Base-by-base conservation (phyloP, 345 rosid species). In the Streptanthus diversifolius region DNA sequence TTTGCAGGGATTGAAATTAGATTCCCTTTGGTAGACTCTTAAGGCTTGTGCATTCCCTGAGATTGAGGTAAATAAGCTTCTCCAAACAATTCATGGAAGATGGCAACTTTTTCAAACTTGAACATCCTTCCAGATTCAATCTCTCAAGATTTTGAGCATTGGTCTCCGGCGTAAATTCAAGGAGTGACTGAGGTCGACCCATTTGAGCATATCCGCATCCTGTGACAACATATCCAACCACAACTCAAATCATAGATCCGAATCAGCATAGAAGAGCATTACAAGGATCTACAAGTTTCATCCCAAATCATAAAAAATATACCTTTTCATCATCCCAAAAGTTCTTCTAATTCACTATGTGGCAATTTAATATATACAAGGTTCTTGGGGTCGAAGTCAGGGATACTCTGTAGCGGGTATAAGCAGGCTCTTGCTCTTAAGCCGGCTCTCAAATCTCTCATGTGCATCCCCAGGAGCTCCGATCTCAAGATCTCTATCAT, bases 281-380 rank as follows among this genome's bases (percentile, higher is more conserved):
- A n/a, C n/a, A n/a, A n/a, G n/a, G n/a, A n/a, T n/a, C n/a, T n/a
- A n/a, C n/a, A n/a, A n/a, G n/a, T n/a, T n/a, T n/a, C n/a, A n/a
- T n/a, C n/a, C n/a, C n/a, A n/a, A n/a, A n/a, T n/a, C n/a, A n/a
- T n/a, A n/a, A n/a, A 3, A 32, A 4, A 33, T 15, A 7, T 75
- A 83, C 83, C 80, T 75, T 71, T 4, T 33, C 68, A 39, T 33
- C 41, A 32, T 14, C 45, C 82, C 84, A 83, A 3, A 79, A 33
- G 13, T 78, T 78, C 61, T 63, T 76, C 54, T 8, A 83, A 5
- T 8, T 27, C 17, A 65, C 86, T 67, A 21, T 58, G 0, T 9
- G 45, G 36, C 43, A 83, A 22, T 25, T 58, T 61, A 37, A 81
- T 70, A 49, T 73, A 73, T 2, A 81, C 80, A 22, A 75, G 77